A percentile compares a stretch with the other conserved stretches of the same genome.
phyloP scores from a whole-genome alignment of 163 green algal genomes.

The Chlamydomonas reinhardtii region DNA sequence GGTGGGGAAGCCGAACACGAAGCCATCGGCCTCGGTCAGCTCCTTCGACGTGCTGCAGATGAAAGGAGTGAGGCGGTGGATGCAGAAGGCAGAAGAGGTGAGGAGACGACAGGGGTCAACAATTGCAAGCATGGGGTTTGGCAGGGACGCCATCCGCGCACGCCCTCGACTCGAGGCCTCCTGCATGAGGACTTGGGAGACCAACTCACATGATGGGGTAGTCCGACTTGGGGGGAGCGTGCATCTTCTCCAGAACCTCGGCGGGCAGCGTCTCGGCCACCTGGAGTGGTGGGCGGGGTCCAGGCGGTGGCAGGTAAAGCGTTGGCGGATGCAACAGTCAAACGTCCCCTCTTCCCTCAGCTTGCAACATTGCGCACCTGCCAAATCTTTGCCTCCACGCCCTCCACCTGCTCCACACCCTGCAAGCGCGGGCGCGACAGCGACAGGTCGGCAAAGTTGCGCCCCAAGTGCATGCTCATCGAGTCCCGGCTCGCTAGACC shows the following conservation, averaged over 20 bases:
- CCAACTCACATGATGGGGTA: constrained; percentile 75
- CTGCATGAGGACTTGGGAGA: too few species aligned
- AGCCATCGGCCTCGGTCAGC: constrained; percentile 82
- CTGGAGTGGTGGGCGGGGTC: constrained; percentile 60
- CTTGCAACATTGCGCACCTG: constrained; percentile 62
- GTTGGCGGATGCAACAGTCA: too few species aligned
- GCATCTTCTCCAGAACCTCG: constrained; percentile 92
- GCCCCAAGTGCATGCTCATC: too few species aligned
- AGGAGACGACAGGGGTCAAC: too few species aligned
- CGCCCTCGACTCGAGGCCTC: too few species aligned
- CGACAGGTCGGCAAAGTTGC: neutral
- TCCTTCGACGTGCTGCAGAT: constrained; percentile 47
- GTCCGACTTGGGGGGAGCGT: constrained; percentile 83
- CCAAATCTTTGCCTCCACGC: constrained; percentile 78
- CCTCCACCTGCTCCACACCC: constrained; percentile 80
- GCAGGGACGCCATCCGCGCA: too few species aligned
- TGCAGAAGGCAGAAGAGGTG: too few species aligned
- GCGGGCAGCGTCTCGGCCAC: constrained; percentile 87
- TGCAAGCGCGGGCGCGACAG: constrained; percentile 2
- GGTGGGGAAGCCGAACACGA: constrained; percentile 92
- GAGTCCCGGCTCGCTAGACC: too few species aligned
- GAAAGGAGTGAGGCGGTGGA: too few species aligned
- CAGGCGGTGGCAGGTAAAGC: too few species aligned
- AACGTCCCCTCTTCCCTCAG: too few species aligned
- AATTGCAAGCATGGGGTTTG: too few species aligned